Percentiles rank a stretch among this genome's conserved stretches.
phyloP scores from a whole-genome alignment of 2,329 filamentous ascomycete species.

The Acrodontium crateriforme region DNA sequence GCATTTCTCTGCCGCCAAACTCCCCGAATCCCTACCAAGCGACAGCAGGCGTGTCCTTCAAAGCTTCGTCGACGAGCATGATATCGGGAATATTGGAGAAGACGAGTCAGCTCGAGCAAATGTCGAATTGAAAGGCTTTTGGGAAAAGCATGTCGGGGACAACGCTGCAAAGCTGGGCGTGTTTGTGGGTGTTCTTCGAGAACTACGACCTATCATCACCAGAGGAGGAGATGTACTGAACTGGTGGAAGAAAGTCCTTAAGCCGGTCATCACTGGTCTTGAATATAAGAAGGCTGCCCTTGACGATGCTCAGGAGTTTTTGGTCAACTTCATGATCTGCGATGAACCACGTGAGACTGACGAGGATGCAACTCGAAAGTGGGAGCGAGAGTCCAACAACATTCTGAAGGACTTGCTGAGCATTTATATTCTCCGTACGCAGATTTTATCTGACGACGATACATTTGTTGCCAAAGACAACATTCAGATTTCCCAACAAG shows the following conservation, averaged over 20 bases:
- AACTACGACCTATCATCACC: conserved; percentile 50
- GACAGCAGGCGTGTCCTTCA: conserved; percentile 28
- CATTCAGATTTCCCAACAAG: conserved; percentile 34
- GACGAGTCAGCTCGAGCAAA: conserved; percentile 58
- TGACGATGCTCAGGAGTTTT: conserved; percentile 48
- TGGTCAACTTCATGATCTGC: conserved; percentile 50
- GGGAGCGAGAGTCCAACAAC: conserved; percentile 41
- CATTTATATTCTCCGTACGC: conserved; percentile 30
- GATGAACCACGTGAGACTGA: conserved; percentile 46
- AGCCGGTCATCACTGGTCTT: conserved; percentile 42
- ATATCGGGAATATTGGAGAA: conserved; percentile 34
- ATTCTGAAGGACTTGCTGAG: conserved; percentile 42
- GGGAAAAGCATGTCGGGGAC: conserved; percentile 48
- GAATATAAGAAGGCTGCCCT: conserved; percentile 50
- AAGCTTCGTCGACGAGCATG: conserved; percentile 52
- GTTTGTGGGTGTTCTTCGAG: conserved; percentile 56
- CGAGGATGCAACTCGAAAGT: conserved; percentile 18
- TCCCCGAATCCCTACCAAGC: conserved; percentile 47
- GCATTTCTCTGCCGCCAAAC: conserved; percentile 28
- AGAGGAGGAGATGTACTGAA: conserved; percentile 45
- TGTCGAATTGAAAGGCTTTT: conserved; percentile 54
- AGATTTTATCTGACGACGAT: conserved; percentile 23
- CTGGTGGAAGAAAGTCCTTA: conserved; percentile 57
- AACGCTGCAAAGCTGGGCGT: conserved; percentile 44
- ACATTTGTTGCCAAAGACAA: conserved; percentile 27